phyloP scores from a whole-genome alignment of 2,329 filamentous ascomycete genomes.

The Colletotrichum viniferum region DNA sequence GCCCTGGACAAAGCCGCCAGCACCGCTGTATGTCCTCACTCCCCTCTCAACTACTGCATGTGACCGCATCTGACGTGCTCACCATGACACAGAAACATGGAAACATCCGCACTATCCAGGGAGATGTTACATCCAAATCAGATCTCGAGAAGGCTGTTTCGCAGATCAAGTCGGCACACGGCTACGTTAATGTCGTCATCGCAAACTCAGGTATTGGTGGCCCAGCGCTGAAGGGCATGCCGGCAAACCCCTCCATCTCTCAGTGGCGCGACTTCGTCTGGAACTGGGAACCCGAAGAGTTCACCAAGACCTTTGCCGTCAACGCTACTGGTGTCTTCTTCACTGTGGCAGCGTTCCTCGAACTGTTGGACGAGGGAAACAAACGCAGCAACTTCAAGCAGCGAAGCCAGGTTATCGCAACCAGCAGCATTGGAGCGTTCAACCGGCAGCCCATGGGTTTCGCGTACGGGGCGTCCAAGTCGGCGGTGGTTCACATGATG shows the following conservation, averaged over 20 bases:
- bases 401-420: slow-evolving; percentile 48
- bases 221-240: slow-evolving; percentile 30
- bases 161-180: slow-evolving; percentile 45
- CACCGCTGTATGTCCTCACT: slow-evolving; percentile 26
- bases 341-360: slow-evolving; percentile 70
- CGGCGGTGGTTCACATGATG: slow-evolving; percentile 66
- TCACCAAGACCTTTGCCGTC: slow-evolving; percentile 64
- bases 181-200: slow-evolving; percentile 63
- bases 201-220: slow-evolving; percentile 59
- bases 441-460: slow-evolving; percentile 65
- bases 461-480: slow-evolving; percentile 68
- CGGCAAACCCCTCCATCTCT: neutral
- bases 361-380: slow-evolving; percentile 66
- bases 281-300: slow-evolving; percentile 47
- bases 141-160: slow-evolving; percentile 49
- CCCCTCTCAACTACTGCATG: neutral
- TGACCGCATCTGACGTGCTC: neutral
- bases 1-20: slow-evolving; percentile 43
- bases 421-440: slow-evolving; percentile 67
- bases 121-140: slow-evolving; percentile 41
- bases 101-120: slow-evolving; percentile 27
- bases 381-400: slow-evolving; percentile 43
- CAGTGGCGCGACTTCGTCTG: slow-evolving; percentile 8
- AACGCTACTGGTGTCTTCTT: slow-evolving; percentile 72
- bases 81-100: neutral